Conservation (phyloP, 176 grass and related monocot species). For the Zea luxurians region DNA sequence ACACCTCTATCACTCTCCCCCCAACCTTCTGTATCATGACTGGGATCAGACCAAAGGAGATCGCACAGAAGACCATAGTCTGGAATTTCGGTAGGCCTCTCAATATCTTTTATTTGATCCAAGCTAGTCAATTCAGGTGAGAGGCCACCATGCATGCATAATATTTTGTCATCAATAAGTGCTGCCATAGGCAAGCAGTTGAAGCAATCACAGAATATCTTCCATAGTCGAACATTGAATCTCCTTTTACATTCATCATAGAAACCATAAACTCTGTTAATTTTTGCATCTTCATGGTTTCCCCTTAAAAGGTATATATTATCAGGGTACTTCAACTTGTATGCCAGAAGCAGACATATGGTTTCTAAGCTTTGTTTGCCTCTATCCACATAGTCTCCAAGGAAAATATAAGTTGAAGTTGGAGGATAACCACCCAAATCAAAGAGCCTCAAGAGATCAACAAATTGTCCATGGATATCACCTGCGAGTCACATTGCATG, state of each 20-base stretch:
- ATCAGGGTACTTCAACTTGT: constrained; percentile 79
- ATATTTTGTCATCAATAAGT: constrained; percentile 63
- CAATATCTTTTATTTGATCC: constrained; percentile 72
- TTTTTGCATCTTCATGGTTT: constrained; percentile 83
- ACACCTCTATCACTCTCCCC: constrained; percentile 83
- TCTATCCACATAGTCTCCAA: constrained; percentile 81
- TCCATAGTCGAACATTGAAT: constrained; percentile 80
- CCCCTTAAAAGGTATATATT: constrained; percentile 72
- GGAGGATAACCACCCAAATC: constrained; percentile 77
- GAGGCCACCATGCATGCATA: constrained; percentile 83
- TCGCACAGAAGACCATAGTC: constrained; percentile 76
- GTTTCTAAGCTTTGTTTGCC: constrained; percentile 84
- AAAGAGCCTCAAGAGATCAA: constrained; percentile 68
- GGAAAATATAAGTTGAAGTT: constrained; percentile 73
- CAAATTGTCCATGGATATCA: constrained; percentile 79
- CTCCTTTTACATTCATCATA: constrained; percentile 88
- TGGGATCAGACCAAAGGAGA: constrained; percentile 84
- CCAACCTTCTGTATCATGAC: constrained; percentile 59
- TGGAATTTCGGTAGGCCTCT: constrained; percentile 73
- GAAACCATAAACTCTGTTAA: constrained; percentile 81
- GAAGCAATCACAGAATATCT: constrained; percentile 85
- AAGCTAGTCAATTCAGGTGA: constrained; percentile 69
- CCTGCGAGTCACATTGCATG: constrained; percentile 43
- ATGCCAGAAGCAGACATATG: constrained; percentile 73
- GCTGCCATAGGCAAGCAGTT: constrained; percentile 78